phyloP scores from a whole-genome alignment of 2,329 filamentous ascomycete species.

The Colletotrichum salicis region DNA sequence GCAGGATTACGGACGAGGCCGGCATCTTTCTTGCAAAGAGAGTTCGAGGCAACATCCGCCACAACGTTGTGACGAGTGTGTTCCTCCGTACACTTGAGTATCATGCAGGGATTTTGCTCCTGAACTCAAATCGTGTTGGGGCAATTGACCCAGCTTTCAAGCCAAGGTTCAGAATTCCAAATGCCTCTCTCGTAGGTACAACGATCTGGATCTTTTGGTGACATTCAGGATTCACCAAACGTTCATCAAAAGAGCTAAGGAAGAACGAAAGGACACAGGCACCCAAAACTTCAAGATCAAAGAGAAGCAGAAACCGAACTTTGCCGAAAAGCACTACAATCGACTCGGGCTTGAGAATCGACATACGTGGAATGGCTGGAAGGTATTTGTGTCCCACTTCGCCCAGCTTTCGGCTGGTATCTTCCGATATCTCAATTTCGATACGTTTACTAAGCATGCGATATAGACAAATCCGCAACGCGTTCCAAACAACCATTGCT shows the following conservation, averaged over 20 bases:
- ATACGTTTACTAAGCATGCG: not conserved
- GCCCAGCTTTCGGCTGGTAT: too few relatives aligned
- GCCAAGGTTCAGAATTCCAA: conserved; percentile 50
- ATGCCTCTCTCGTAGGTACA: conserved; percentile 57
- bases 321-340: not conserved
- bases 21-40: conserved; percentile 67
- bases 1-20: conserved; percentile 5
- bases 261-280: not conserved
- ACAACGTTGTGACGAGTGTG: conserved; percentile 38
- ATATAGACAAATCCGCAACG: conserved; percentile 40
- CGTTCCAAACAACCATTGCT: conserved; percentile 40
- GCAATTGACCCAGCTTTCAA: conserved; percentile 60
- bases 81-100: conserved; percentile 56
- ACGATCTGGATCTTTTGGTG: conserved; percentile 21
- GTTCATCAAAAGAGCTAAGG: conserved; percentile 24
- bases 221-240: conserved; percentile 25
- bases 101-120: conserved; percentile 58
- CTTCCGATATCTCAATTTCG: not conserved
- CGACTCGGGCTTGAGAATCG: conserved; percentile 2
- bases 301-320: not conserved
- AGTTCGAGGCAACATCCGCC: conserved; percentile 58
- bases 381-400: not conserved
- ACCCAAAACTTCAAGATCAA: conserved; percentile 15
- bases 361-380: conserved; percentile 36
- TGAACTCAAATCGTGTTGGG: conserved; percentile 57